Conservation (phyloP, 2,329 filamentous ascomycete species). For the Chrysosphaeria jannelii region DNA sequence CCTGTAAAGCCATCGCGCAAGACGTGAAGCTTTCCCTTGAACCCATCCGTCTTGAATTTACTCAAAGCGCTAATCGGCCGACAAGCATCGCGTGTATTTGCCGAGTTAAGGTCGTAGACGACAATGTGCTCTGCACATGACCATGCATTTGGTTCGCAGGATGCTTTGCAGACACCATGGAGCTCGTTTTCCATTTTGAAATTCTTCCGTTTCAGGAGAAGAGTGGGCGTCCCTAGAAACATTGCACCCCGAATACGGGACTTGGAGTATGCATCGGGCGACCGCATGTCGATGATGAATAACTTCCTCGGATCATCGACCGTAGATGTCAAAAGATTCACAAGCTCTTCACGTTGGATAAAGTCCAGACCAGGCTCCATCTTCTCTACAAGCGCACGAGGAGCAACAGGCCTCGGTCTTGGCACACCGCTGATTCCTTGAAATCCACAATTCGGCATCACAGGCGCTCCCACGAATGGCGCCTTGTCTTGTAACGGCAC, state of each 20-base stretch:
- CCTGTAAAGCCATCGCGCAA: slow-evolving; percentile 55
- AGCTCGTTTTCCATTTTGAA: slow-evolving; percentile 71
- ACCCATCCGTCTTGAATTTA: slow-evolving; percentile 73
- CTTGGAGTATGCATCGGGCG: slow-evolving; percentile 51
- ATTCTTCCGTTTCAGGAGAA: slow-evolving; percentile 63
- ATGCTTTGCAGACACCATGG: too few species aligned
- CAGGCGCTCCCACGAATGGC: too few species aligned
- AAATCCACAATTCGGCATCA: too few species aligned
- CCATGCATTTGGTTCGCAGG: too few species aligned
- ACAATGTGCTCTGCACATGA: slow-evolving; percentile 52
- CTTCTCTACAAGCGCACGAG: too few species aligned
- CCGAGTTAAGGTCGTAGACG: slow-evolving; percentile 58
- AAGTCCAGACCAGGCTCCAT: too few species aligned
- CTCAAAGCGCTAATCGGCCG: slow-evolving; percentile 68
- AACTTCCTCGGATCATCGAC: too few species aligned
- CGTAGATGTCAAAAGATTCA: too few species aligned
- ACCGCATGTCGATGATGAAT: slow-evolving; percentile 77
- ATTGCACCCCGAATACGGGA: slow-evolving; percentile 54
- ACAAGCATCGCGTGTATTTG: slow-evolving; percentile 49
- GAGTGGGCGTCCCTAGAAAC: slow-evolving; percentile 86
- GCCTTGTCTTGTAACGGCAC: too few species aligned
- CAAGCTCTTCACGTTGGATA: too few species aligned
- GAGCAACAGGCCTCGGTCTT: too few species aligned
- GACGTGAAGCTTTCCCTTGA: slow-evolving; percentile 40
- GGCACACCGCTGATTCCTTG: too few species aligned